Base-by-base conservation (phyloP, 768 basidiomycete genomes). In the Butyriboletus loyo region DNA sequence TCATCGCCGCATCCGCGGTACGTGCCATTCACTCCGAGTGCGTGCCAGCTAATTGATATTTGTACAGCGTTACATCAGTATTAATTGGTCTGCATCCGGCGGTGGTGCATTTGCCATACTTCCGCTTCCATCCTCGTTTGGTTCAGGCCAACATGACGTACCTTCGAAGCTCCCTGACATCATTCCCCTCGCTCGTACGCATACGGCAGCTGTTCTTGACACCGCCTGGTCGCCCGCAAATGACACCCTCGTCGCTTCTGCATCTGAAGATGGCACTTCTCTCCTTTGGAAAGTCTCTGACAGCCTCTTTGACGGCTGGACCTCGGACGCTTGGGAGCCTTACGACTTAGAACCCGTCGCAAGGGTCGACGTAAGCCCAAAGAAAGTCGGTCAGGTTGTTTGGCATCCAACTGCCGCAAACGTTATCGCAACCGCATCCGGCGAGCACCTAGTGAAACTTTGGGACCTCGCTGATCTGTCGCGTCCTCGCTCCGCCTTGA, bases 221-320 rank as follows among this genome's bases (percentile, higher is more conserved):
- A 98, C 96, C 0, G 91, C 89, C 65, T 98, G 94, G 93, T 92
- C 89, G 0, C 95, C 94, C 0, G 92, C 96, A 68, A 86, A 94
- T 64, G 96, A 98, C 72, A 76, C 81, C 7, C 77, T 96, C 62
- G 89, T 97, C 59, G 96, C 89, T 2, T 95, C 92, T 1, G 92
- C 82, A 15, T 93, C 89, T 43, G 96, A 99, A 69, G 97, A 99
- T 67, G 93, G 95, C 38, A 93, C 95, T 64, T 80, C 89, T 58
- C 82, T 92, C 73, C 79, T 99, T 66, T 98, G 93, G 88, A 89
- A 92, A 66, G 85, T 98, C 46, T 70, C 80, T n/a, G 55, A 75
- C 3, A 65, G 67, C 42, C 64, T 70, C 30, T 97, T 98, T 57
- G 89, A 91, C 35, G 89, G 84, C 9, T 97, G 94, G 93, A 85